Percentiles rank a stretch among this genome's conserved stretches.
Evolutionary conservation across 2,329 filamentous ascomycete genomes (phyloP).

Genomic region (Cryphonectria nitschkei): DNA sequence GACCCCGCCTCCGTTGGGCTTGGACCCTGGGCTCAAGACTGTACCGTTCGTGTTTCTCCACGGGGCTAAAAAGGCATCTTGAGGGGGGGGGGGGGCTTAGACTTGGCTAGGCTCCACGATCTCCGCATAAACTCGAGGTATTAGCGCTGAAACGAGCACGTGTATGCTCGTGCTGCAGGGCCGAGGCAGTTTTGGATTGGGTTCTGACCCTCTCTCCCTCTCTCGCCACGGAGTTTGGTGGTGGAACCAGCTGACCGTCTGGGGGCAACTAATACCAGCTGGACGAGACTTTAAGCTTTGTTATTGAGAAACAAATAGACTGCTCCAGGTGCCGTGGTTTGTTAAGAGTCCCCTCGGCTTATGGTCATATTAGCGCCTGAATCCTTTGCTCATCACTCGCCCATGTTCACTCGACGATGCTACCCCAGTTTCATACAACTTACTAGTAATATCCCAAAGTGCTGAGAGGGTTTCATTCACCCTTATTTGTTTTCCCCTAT

Average conservation of each 20-base stretch:
- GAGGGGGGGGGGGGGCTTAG: no score
- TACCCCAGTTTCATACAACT: background rate
- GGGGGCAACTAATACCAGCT: background rate
- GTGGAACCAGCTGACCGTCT: no score
- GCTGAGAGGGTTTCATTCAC: background rate
- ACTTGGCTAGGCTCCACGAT: background rate
- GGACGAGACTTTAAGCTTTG: background rate
- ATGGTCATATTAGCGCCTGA: background rate
- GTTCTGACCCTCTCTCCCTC: background rate
- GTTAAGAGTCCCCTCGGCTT: background rate
- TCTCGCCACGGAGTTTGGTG: background rate
- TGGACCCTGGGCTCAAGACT: background rate
- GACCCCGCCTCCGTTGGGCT: background rate
- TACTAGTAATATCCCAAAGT: background rate
- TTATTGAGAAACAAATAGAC: background rate
- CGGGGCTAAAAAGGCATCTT: no score
- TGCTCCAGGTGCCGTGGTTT: background rate
- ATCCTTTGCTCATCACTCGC: background rate
- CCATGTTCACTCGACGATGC: background rate
- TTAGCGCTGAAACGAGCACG: background rate
- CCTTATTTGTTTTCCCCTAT: background rate
- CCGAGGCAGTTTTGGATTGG: background rate
- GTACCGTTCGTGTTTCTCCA: background rate
- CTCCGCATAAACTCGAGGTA: background rate
- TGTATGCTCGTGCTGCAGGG: background rate